A percentile compares a stretch with the other conserved stretches of the same genome.
Conservation (phyloP, 2,329 filamentous ascomycete genomes). For the Venturia aucupariae region DNA sequence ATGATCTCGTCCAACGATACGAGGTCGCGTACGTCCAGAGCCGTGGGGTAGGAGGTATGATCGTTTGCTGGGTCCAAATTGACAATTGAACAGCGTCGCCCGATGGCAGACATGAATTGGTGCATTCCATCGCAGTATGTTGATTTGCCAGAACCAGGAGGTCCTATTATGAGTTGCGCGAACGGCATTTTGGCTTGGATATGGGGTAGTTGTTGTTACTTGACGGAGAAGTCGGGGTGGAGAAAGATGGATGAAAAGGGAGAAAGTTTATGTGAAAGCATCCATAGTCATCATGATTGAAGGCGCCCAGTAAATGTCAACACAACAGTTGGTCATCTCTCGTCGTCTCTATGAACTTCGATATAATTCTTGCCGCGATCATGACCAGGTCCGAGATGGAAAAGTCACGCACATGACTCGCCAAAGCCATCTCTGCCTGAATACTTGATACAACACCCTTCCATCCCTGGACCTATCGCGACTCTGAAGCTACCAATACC, state of each 20-base stretch:
- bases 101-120: slow-evolving; percentile 94
- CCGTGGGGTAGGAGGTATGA: slow-evolving; percentile 76
- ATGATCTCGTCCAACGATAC: slow-evolving; percentile 93
- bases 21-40: slow-evolving; percentile 80
- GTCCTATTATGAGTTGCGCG: slow-evolving; percentile 81
- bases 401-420: no score
- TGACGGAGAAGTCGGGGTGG: neutral
- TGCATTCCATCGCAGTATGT: slow-evolving; percentile 99
- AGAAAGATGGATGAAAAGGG: neutral
- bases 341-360: no score
- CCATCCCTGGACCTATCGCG: no score
- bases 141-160: slow-evolving; percentile 89
- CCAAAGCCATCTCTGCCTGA: no score
- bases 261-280: neutral
- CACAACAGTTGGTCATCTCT: no score
- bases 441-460: no score
- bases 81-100: slow-evolving; percentile 86
- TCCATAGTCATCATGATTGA: no score
- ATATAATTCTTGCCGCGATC: no score
- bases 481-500: no score
- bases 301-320: no score
- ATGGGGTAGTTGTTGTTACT: neutral
- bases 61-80: slow-evolving; percentile 98
- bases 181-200: slow-evolving; percentile 39
- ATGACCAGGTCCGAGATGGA: no score